phyloP scores from a whole-genome alignment of 352 stramenopile species.

The Pythium brachiatum region DNA sequence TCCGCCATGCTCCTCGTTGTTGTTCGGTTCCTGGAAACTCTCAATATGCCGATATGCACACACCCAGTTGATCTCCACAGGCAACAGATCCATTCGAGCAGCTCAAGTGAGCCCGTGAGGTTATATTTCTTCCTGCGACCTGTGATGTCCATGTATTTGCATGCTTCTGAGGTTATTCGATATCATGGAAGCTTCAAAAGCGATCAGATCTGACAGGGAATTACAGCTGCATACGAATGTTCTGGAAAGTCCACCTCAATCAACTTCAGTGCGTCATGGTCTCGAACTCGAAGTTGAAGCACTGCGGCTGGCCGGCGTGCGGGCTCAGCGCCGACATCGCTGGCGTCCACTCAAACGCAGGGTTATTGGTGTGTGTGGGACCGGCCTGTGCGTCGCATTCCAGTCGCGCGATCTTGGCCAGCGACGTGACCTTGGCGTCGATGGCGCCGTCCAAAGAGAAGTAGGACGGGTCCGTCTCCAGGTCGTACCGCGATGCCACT shows the following conservation, averaged over 20 bases:
- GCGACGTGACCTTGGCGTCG: conserved; percentile 73
- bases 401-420: conserved; percentile 29
- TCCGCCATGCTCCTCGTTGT: conserved; percentile 19
- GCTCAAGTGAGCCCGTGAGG: conserved; percentile 9
- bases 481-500: conserved; percentile 67
- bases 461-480: conserved; percentile 36
- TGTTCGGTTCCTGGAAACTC: conserved; percentile 18
- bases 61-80: background rate
- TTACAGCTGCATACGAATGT: conserved; percentile 30
- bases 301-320: conserved; percentile 35
- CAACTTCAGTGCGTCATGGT: conserved; percentile 40
- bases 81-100: conserved; percentile 10
- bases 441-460: conserved; percentile 55
- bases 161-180: conserved; percentile 14
- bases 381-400: conserved; percentile 59
- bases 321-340: conserved; percentile 19
- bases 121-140: conserved; percentile 20
- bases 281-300: conserved; percentile 43
- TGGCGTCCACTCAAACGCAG: conserved; percentile 65
- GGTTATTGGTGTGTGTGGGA: conserved; percentile 47
- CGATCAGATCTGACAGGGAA: conserved; percentile 15
- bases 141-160: conserved; percentile 14
- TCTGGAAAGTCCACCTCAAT: conserved; percentile 34
- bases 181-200: conserved; percentile 12
- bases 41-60: background rate